Conservation (phyloP, 2,329 filamentous ascomycete genomes). For the Colletotrichum falcatum region DNA sequence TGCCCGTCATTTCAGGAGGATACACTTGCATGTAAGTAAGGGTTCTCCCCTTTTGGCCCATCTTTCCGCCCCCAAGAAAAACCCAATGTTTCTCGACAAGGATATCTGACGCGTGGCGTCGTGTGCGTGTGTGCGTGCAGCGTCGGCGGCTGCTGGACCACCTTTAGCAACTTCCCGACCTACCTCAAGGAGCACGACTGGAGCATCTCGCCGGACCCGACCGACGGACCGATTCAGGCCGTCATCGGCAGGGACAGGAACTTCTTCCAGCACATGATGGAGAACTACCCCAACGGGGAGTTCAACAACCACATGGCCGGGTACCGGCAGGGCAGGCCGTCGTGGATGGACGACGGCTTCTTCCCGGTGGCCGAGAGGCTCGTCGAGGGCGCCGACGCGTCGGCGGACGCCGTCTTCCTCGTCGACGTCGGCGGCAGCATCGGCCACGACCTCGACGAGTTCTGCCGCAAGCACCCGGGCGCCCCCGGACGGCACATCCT, state of each 20-base stretch:
- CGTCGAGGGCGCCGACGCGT: slow-evolving; percentile 41
- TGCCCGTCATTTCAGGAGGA: slow-evolving; percentile 44
- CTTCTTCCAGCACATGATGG: slow-evolving; percentile 35
- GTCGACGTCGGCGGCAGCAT: slow-evolving; percentile 46
- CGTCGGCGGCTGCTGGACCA: slow-evolving; percentile 22
- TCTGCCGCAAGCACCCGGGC: slow-evolving; percentile 42
- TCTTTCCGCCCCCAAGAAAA: too few species aligned
- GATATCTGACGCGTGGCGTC: not conserved
- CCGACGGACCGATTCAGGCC: slow-evolving; percentile 14
- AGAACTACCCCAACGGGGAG: slow-evolving; percentile 17
- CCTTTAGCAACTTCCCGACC: slow-evolving; percentile 27
- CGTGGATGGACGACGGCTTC: slow-evolving; percentile 32
- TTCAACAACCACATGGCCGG: slow-evolving; percentile 27
- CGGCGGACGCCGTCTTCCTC: slow-evolving; percentile 1
- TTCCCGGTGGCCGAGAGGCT: slow-evolving; percentile 46
- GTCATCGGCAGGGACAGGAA: slow-evolving; percentile 7
- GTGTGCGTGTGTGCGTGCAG: too few species aligned
- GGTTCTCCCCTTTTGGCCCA: too few species aligned
- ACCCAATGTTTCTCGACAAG: not conserved
- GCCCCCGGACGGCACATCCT: slow-evolving; percentile 43
- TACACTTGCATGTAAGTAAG: slow-evolving; percentile 48
- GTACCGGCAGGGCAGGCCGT: slow-evolving; percentile 24
- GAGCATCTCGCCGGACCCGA: slow-evolving; percentile 5
- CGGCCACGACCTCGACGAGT: slow-evolving; percentile 44
- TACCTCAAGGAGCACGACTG: slow-evolving; percentile 25